Percentiles rank a stretch among this genome's conserved stretches.
phyloP scores from a whole-genome alignment of 2,329 filamentous ascomycete genomes.

The Aspergillus sclerotialis region DNA sequence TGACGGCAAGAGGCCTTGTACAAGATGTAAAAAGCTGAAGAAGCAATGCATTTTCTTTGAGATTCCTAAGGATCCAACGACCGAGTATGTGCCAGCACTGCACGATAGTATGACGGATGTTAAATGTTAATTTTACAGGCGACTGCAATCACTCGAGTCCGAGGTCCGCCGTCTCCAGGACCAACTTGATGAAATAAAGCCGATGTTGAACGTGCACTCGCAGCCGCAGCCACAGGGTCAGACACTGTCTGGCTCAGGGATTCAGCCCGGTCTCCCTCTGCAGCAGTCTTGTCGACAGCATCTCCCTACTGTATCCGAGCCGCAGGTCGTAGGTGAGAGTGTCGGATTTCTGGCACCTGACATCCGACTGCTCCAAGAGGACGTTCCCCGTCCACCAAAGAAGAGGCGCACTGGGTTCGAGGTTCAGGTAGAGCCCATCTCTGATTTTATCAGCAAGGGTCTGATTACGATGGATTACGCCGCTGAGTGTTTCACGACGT shows the following conservation, averaged over 20 bases:
- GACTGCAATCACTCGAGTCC: constrained; percentile 26
- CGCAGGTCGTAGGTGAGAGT: too few species aligned
- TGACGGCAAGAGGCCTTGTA: constrained; percentile 30
- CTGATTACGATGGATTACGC: constrained; percentile 28
- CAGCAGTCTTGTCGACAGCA: too few species aligned
- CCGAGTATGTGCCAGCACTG: constrained; percentile 14
- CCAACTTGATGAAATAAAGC: constrained; percentile 20
- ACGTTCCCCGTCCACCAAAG: constrained; percentile 11
- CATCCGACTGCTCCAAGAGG: too few species aligned
- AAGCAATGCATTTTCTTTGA: constrained; percentile 33
- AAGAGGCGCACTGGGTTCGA: constrained; percentile 27
- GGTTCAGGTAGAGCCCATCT: constrained; percentile 24
- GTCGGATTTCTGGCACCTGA: too few species aligned
- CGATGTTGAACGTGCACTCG: constrained; percentile 9
- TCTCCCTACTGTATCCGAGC: too few species aligned
- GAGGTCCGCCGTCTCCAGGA: constrained; percentile 22
- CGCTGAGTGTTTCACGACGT: constrained; percentile 26
- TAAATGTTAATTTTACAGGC: constrained; percentile 9
- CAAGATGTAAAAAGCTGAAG: constrained; percentile 27
- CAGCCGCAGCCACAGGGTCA: too few species aligned
- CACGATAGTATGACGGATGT: neutral
- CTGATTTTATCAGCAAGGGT: constrained; percentile 29
- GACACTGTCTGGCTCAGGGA: too few species aligned
- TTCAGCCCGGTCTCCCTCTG: too few species aligned
- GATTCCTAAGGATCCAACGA: constrained; percentile 22